A percentile compares a stretch with the other conserved stretches of the same genome.
Evolutionary conservation across 176 grass and related monocot genomes (phyloP).

Genomic region (Avena eriantha): DNA sequence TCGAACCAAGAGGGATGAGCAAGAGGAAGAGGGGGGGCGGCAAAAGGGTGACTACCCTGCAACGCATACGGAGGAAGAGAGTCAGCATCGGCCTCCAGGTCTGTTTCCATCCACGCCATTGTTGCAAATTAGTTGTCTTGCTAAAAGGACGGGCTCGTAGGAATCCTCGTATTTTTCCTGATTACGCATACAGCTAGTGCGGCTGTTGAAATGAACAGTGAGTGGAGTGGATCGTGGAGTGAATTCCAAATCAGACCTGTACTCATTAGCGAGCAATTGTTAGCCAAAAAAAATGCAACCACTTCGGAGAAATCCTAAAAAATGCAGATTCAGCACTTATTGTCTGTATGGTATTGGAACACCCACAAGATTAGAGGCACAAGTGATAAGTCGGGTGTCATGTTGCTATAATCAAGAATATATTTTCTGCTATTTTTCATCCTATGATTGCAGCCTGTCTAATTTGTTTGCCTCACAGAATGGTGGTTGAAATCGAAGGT

Average conservation of each 20-base stretch:
- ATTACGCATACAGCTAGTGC: neutral
- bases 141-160: too few relatives aligned
- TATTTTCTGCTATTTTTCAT: constrained; percentile 5
- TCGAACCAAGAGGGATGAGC: too few relatives aligned
- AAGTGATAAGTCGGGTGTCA: neutral
- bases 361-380: neutral
- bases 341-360: neutral
- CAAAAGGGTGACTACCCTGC: too few relatives aligned
- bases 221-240: neutral
- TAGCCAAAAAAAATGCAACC: too few relatives aligned
- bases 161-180: too few relatives aligned
- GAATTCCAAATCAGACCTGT: neutral
- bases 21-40: too few relatives aligned
- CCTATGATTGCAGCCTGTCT: neutral
- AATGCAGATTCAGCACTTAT: constrained; percentile 23
- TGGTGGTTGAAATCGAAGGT: neutral
- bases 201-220: neutral
- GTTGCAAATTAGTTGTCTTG: too few relatives aligned
- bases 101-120: too few relatives aligned
- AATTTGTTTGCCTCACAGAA: constrained; percentile 9
- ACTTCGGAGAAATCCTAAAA: neutral
- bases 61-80: too few relatives aligned
- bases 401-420: neutral
- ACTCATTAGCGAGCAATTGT: too few relatives aligned
- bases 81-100: neutral